Evolutionary conservation across 2,329 filamentous ascomycete species (phyloP).

Genomic region (Cordyceps javanica): DNA sequence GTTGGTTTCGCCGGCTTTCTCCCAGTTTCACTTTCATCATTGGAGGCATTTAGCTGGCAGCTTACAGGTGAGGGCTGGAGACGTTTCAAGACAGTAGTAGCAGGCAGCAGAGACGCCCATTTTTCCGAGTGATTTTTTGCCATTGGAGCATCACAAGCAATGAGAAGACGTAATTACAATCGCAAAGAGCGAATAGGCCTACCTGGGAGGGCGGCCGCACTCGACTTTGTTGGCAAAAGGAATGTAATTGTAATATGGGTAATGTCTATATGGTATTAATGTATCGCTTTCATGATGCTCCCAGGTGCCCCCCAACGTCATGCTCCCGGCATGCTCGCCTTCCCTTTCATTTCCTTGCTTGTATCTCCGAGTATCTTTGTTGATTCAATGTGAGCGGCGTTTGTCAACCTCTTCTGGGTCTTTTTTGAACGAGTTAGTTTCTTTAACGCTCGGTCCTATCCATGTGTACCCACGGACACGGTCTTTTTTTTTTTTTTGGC

Average conservation of each 20-base stretch:
- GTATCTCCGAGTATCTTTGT: too few relatives aligned
- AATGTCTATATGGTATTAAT: conserved; percentile 2
- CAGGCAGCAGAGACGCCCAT: not conserved
- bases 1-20: not conserved
- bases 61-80: not conserved
- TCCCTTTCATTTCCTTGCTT: not conserved
- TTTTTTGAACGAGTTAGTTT: conserved; percentile 16
- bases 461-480: too few relatives aligned
- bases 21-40: not conserved
- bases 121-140: too few relatives aligned
- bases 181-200: too few relatives aligned
- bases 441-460: too few relatives aligned
- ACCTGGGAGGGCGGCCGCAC: too few relatives aligned
- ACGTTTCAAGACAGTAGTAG: not conserved
- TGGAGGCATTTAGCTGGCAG: not conserved
- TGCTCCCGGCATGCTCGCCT: not conserved
- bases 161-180: too few relatives aligned
- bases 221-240: not conserved
- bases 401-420: conserved; percentile 1
- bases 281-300: not conserved
- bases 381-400: too few relatives aligned
- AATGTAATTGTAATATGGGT: not conserved
- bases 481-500: too few relatives aligned
- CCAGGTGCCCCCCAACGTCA: too few relatives aligned
- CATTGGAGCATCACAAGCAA: too few relatives aligned